These are phyloP conservation scores for Tricholoma hemisulphureum DNA, from an alignment of 768 basidiomycete genomes.

Conservation along the genomic window DNA sequence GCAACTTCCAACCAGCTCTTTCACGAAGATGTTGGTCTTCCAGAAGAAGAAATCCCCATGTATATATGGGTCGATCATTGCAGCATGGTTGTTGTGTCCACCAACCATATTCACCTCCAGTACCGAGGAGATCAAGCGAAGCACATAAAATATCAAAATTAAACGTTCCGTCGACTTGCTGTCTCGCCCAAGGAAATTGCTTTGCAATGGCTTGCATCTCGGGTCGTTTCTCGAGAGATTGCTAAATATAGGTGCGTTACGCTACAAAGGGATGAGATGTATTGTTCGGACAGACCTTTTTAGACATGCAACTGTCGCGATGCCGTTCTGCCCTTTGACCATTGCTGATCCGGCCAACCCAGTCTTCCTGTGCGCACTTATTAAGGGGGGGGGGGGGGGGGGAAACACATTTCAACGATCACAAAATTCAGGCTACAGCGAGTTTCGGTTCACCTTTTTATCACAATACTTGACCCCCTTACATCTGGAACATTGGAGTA, in stretches of 20 bases:
- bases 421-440: neutral
- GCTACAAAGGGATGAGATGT: neutral
- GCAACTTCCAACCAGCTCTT: conserved; percentile 37
- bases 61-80: conserved; percentile 18
- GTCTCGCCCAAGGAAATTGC: conserved; percentile 25
- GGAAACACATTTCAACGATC: neutral
- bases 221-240: neutral
- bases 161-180: conserved; percentile 11
- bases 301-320: neutral
- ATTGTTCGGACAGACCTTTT: neutral
- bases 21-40: conserved; percentile 28
- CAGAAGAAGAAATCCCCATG: conserved; percentile 33
- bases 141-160: conserved; percentile 14
- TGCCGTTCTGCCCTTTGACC: neutral
- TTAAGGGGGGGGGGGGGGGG: too few relatives aligned
- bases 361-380: conserved; percentile 5
- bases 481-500: conserved; percentile 2
- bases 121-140: conserved; percentile 30
- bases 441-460: neutral
- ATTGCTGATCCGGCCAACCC: neutral
- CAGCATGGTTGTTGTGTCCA: conserved; percentile 33
- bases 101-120: conserved; percentile 35
- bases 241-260: neutral
- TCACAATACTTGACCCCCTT: conserved; percentile 10
- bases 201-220: conserved; percentile 18